Base-by-base conservation (phyloP, 257 asterid species). In the Henckelia pumila region DNA sequence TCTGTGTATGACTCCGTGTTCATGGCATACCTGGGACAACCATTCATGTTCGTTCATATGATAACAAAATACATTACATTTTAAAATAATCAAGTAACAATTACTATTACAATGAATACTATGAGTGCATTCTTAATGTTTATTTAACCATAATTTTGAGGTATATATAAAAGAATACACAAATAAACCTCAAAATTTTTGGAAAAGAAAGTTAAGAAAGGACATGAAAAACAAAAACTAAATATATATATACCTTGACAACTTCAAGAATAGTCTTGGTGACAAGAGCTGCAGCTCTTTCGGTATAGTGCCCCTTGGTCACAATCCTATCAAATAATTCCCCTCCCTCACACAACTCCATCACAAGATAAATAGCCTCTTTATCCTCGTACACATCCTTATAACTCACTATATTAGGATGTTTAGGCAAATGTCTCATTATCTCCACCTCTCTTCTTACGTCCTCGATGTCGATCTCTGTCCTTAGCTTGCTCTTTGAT, bases 281-380 rank as follows among this genome's bases (percentile, higher is more conserved):
- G 20, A 79, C 96, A 33, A 53, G 79, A 7, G 95, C 91, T 32
- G 97, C 95, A 33, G 86, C 91, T 77, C 95, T 76, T 74, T 91
- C 97, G 2, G 95, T 86, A n/a, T 83, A 91, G 82, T 91, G 97
- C 3, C 96, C 96, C 61, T 78, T 83, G 0, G 86, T 81, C 16
- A 91, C 86, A 22, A 91, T 88, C 75, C 97, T 88, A 73, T 91
- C 97, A 61, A 91, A 91, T 3, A 91, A 67, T 62, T 91, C 97
- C 0, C 97, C 97, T 6, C 97, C 95, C 59, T 85, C 84, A 72
- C 97, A 88, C n/a, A 88, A 84, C 78, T 91, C 97, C 97, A 91
- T 91, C 2, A 91, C 89, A 63, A 91, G 84, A 66, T 85, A 88
- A 17, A 91, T 78, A 0, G 95, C 93, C 64, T 88, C 91, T 28